A percentile compares a stretch with the other conserved stretches of the same genome.
phyloP scores from a whole-genome alignment of 768 basidiomycete genomes.

The Agaricus sinodeliciosus region DNA sequence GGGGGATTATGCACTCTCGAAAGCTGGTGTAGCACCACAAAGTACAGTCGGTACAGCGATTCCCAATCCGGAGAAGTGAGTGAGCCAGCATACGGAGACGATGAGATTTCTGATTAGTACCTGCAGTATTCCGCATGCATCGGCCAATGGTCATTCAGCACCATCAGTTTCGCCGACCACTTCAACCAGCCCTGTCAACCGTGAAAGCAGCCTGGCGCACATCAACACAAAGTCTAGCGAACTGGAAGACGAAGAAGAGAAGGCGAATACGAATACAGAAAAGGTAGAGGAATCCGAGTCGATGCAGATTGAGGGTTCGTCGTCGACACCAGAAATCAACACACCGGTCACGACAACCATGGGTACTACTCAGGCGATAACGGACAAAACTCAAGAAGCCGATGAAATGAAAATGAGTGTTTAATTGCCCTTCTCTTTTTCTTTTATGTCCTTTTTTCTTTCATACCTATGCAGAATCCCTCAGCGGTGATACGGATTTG shows the following conservation, averaged over 20 bases:
- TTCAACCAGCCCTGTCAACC: conserved; percentile 54
- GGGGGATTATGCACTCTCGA: conserved; percentile 95
- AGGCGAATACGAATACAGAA: conserved; percentile 1
- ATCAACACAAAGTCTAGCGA: conserved; percentile 25
- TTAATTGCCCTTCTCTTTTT: not conserved
- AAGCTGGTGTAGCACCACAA: conserved; percentile 88
- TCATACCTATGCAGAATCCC: conserved; percentile 6
- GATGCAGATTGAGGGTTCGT: not conserved
- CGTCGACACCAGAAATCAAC: not conserved
- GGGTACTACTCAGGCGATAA: not conserved
- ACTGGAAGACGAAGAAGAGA: conserved; percentile 17
- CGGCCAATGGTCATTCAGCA: conserved; percentile 49
- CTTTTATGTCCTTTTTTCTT: not conserved
- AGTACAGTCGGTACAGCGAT: conserved; percentile 91
- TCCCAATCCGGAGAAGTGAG: conserved; percentile 95
- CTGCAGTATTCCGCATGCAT: conserved; percentile 86
- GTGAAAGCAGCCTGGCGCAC: conserved; percentile 50
- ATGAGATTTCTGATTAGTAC: conserved; percentile 13
- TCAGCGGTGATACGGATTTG: conserved; percentile 2
- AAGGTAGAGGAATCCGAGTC: not conserved
- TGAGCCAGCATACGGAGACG: conserved; percentile 12
- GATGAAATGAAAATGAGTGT: not conserved
- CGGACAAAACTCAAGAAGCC: conserved; percentile 2
- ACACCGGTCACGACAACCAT: not conserved
- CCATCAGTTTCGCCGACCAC: conserved; percentile 75